Conservation (phyloP, 2,329 filamentous ascomycete genomes). For the Aspergillus novoparasiticus region DNA sequence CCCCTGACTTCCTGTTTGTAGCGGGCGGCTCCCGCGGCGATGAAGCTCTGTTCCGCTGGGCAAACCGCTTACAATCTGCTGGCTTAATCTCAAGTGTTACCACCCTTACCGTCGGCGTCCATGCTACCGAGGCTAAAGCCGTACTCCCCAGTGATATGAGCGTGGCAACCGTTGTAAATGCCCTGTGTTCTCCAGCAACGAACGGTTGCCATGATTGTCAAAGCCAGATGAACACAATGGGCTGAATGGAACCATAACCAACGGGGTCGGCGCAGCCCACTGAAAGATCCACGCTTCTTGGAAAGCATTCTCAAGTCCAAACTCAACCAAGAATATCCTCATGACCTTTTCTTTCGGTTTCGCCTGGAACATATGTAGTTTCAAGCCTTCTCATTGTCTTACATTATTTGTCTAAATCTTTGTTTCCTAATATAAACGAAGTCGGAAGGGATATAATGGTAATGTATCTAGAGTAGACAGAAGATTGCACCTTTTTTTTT, state of each 20-base stretch:
- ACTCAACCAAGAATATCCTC: background rate
- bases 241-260: background rate
- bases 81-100: constrained; percentile 67
- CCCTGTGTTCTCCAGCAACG: constrained; percentile 17
- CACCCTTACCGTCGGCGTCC: constrained; percentile 79
- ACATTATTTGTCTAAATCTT: background rate
- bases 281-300: background rate
- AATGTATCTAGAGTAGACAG: constrained; percentile 7
- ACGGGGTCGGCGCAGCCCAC: background rate
- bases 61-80: constrained; percentile 69
- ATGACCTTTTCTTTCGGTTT: background rate
- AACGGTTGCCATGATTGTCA: constrained; percentile 5
- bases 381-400: background rate
- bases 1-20: constrained; percentile 82
- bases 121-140: constrained; percentile 80
- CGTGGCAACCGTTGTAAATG: constrained; percentile 57
- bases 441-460: background rate
- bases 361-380: background rate
- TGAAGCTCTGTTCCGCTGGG: constrained; percentile 90
- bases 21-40: constrained; percentile 87
- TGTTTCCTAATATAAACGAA: constrained; percentile 3
- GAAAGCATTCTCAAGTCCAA: background rate
- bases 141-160: constrained; percentile 85
- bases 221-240: background rate
- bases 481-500: background rate